Evolutionary conservation across 2,329 filamentous ascomycete species (phyloP), one percentile per base, ranked within the genome.

Genomic region (Lasiodiplodia theobromae): DNA sequence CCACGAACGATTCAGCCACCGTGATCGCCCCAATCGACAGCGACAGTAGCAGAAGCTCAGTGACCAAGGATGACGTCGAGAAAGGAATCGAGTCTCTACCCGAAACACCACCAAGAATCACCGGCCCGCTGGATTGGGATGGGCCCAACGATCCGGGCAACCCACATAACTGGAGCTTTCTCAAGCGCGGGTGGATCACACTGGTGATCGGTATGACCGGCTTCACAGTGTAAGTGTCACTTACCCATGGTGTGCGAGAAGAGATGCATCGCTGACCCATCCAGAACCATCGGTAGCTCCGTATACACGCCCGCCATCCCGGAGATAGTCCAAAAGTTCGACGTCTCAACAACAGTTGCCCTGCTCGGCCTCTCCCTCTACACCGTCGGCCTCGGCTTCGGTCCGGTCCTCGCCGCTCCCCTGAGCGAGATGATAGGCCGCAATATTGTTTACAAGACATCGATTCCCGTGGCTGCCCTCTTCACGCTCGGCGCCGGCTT

Each of bases 341-440:
- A 81, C 54, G 82, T 89, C 14, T 83, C 82, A 16, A 81, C 82
- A 60, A 89, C 86, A 1, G 81, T 83, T 8, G 86, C 88, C 0
- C 79, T 91, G n/a, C 77, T 91, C 0, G 86, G 86, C 0, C 76
- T 91, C 0, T 85, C 88, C 0, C 75, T 89, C 6, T 91, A 89
- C 74, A 84, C 88, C 6, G 77, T 90, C 11, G 88, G 88, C 0
- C 81, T 91, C 0, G 87, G 81, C 3, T 79, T 89, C 18, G 89
- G 88, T 0, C 89, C 89, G 7, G 78, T 90, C 62, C 70, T 89
- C 16, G 86, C 86, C 11, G 87, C 88, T 0, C 89, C 88, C 0
- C 73, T 89, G 0, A 88, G 85, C 60, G 89, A 91, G 73, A 84
- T 82, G 0, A 77, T 86, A 40, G 89, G 89, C 2, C 81, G 89